phyloP scores from a whole-genome alignment of 108 stramenopile species.

The Aurantiochytrium sp. region DNA sequence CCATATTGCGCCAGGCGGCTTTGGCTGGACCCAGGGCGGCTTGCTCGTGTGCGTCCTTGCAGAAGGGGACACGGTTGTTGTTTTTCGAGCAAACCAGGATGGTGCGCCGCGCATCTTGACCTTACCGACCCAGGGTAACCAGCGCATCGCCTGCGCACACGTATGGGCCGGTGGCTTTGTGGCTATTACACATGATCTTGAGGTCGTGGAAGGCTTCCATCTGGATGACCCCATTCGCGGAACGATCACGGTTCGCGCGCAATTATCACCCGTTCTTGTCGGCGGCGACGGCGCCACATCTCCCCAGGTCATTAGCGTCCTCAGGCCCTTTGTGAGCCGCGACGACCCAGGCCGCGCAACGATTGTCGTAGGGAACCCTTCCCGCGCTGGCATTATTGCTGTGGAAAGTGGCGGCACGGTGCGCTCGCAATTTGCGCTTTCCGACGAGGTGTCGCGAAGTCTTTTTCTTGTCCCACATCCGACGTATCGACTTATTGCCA shows the following conservation, averaged over 20 bases:
- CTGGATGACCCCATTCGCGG: not conserved
- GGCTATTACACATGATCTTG: not conserved
- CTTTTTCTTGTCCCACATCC: not conserved
- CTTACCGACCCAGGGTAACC: not conserved
- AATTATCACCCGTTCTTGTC: not conserved
- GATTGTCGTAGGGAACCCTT: not conserved
- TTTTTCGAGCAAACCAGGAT: not conserved
- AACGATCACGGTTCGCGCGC: not conserved
- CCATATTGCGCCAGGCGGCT: not conserved
- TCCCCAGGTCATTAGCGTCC: not conserved
- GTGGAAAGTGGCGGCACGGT: not conserved
- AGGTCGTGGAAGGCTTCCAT: not conserved
- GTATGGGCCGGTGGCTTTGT: constrained; percentile 10
- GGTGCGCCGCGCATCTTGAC: not conserved
- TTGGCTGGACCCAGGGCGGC: not conserved
- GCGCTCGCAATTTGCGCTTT: not conserved
- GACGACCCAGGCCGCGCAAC: not conserved
- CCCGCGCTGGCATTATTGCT: not conserved
- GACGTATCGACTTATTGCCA: not conserved
- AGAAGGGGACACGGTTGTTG: not conserved
- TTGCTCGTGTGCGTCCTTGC: not conserved
- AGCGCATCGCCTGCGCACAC: not conserved
- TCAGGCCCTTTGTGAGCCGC: not conserved
- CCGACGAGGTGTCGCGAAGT: not conserved
- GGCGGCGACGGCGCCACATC: not conserved